Conservation (phyloP, 1,284 basidiomycete genomes). For the Caloboletus firmus region DNA sequence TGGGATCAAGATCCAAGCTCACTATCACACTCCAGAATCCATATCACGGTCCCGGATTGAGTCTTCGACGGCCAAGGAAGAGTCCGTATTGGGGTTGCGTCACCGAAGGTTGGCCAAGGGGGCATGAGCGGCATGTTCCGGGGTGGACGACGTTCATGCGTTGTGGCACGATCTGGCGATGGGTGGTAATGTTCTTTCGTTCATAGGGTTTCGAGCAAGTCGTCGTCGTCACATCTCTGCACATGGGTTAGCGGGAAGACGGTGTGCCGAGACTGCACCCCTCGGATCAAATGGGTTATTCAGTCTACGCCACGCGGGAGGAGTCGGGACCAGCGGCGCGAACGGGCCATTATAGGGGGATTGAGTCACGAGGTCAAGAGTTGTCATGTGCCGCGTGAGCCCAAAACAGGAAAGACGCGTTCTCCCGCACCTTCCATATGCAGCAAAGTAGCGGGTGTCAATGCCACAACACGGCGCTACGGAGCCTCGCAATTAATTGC, state of each 20-base stretch:
- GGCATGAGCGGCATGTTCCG: slow-evolving; percentile 36
- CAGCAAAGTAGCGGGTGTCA: too few species aligned
- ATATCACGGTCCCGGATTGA: slow-evolving; percentile 32
- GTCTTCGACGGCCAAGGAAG: slow-evolving; percentile 14
- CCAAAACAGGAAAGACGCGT: too few species aligned
- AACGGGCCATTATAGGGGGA: too few species aligned
- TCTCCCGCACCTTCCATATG: too few species aligned
- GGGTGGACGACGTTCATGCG: slow-evolving; percentile 37
- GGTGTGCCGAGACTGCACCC: slow-evolving; percentile 9
- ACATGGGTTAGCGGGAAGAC: background rate
- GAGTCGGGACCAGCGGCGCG: slow-evolving; percentile 20
- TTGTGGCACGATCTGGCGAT: too few species aligned
- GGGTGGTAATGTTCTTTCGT: too few species aligned
- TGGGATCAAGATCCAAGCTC: slow-evolving; percentile 39
- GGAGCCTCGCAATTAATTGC: too few species aligned
- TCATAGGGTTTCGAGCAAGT: background rate
- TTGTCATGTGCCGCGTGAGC: too few species aligned
- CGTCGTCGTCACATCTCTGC: too few species aligned
- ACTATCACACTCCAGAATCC: slow-evolving; percentile 29
- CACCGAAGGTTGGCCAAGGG: slow-evolving; percentile 37
- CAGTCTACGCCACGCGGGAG: slow-evolving; percentile 2
- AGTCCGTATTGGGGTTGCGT: slow-evolving; percentile 40
- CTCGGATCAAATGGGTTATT: slow-evolving; percentile 26
- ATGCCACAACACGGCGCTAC: too few species aligned
- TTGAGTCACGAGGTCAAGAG: too few species aligned